phyloP scores from a whole-genome alignment of 2,329 filamentous ascomycete genomes.

The Aspergillus puulaauensis region DNA sequence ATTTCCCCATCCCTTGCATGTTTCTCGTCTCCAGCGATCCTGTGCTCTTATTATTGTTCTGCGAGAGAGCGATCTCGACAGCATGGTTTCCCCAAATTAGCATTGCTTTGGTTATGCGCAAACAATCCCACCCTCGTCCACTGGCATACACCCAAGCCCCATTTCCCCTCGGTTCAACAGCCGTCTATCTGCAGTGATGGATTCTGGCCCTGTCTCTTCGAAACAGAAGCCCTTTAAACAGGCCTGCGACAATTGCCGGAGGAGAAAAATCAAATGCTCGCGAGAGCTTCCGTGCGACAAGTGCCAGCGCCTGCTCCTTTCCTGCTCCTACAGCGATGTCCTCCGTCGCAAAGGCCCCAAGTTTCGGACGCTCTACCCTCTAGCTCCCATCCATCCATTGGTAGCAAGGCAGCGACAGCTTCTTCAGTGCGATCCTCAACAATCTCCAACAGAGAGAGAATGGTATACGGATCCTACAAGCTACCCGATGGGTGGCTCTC shows the following conservation, averaged over 20 bases:
- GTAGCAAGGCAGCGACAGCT: conserved; percentile 21
- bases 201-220: conserved; percentile 16
- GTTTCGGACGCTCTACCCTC: conserved; percentile 39
- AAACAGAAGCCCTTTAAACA: conserved; percentile 32
- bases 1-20: conserved; percentile 8
- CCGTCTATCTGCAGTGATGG: conserved; percentile 18
- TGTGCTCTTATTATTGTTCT: neutral
- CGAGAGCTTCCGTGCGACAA: conserved; percentile 43
- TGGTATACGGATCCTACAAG: conserved; percentile 17
- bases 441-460: conserved; percentile 20
- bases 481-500: conserved; percentile 25
- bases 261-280: conserved; percentile 45
- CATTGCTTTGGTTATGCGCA: neutral
- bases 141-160: neutral
- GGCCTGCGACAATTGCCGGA: conserved; percentile 43
- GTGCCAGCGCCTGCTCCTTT: conserved; percentile 36
- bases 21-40: neutral
- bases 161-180: too few relatives aligned
- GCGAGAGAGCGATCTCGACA: neutral
- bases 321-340: conserved; percentile 41
- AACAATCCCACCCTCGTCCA: neutral
- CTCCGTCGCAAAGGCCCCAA: conserved; percentile 41
- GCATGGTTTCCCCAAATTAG: neutral
- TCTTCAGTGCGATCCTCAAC: conserved; percentile 12
- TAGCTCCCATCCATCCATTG: conserved; percentile 37